A percentile compares a stretch with the other conserved stretches of the same genome.
Conservation (phyloP, 169 alveolate species). For the Plasmodium reichenowi region DNA sequence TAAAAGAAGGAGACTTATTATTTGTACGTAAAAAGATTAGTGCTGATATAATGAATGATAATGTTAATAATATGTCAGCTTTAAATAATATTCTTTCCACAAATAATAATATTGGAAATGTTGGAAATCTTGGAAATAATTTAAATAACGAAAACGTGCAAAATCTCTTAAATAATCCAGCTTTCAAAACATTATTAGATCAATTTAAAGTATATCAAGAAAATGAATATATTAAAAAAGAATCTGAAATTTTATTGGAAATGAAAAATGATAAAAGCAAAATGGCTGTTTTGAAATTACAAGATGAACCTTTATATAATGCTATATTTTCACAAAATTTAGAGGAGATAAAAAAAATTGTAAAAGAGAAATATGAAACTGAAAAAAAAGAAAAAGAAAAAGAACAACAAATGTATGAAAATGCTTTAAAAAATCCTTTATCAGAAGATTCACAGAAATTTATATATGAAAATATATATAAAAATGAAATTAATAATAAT, state of each 20-base stretch:
- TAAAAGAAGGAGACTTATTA: constrained; percentile 64
- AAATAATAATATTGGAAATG: not conserved
- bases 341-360: constrained; percentile 53
- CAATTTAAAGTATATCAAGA: constrained; percentile 46
- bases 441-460: constrained; percentile 92
- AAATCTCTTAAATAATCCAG: constrained; percentile 9
- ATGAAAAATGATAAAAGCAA: constrained; percentile 39
- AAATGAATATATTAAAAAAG: constrained; percentile 66
- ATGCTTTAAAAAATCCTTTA: constrained; percentile 86
- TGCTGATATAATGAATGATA: constrained; percentile 14
- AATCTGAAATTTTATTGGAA: constrained; percentile 33
- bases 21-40: constrained; percentile 50
- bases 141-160: not conserved
- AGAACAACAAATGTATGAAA: constrained; percentile 70
- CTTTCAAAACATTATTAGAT: constrained; percentile 34
- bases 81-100: constrained; percentile 1
- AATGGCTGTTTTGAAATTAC: constrained; percentile 47
- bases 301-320: constrained; percentile 45
- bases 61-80: not conserved
- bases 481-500: constrained; percentile 91
- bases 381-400: constrained; percentile 77
- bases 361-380: constrained; percentile 55
- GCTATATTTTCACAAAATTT: constrained; percentile 46
- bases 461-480: constrained; percentile 89
- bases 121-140: not conserved